A percentile compares a stretch with the other conserved stretches of the same genome.
phyloP scores from a whole-genome alignment of 768 basidiomycete species.

The Mycena metata region DNA sequence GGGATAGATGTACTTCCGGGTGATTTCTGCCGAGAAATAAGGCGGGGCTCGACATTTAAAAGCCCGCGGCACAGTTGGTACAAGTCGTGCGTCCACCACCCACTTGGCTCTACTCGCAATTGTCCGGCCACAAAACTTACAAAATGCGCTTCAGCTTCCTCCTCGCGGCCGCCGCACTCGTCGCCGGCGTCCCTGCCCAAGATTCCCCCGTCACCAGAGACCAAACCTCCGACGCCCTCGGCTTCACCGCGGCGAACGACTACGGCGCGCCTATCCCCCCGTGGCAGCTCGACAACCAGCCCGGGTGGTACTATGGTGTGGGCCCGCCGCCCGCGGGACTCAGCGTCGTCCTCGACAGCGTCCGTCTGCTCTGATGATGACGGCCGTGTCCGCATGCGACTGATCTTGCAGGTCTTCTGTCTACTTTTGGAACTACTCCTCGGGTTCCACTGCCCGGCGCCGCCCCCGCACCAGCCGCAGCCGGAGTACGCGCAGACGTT shows the following conservation, averaged over 20 bases:
- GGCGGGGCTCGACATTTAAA: constrained; percentile 22
- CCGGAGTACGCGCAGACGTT: constrained; percentile 56
- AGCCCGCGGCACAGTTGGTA: constrained; percentile 19
- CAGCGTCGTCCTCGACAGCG: constrained; percentile 49
- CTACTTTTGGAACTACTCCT: constrained; percentile 52
- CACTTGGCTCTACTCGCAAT: constrained; percentile 16
- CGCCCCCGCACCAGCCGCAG: constrained; percentile 36
- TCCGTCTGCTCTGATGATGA: constrained; percentile 39
- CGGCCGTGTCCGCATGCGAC: constrained; percentile 1
- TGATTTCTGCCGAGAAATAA: too few relatives aligned
- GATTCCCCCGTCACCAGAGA: constrained; percentile 37
- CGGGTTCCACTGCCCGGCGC: constrained; percentile 55
- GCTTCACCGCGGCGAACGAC: constrained; percentile 49
- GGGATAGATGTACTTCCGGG: constrained; percentile 16
- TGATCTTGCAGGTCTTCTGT: constrained; percentile 53
- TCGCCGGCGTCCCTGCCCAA: constrained; percentile 41
- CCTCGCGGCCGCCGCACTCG: constrained; percentile 39
- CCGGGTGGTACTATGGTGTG: constrained; percentile 61
- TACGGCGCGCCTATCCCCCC: constrained; percentile 57
- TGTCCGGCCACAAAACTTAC: constrained; percentile 19
- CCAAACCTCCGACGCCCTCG: constrained; percentile 25
- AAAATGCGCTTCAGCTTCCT: constrained; percentile 51
- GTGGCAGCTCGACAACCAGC: constrained; percentile 49
- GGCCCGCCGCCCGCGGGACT: constrained; percentile 47
- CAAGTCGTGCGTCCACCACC: constrained; percentile 22